Conservation (phyloP, 495 filamentous ascomycete species). For the Talaromyces thailandensis region DNA sequence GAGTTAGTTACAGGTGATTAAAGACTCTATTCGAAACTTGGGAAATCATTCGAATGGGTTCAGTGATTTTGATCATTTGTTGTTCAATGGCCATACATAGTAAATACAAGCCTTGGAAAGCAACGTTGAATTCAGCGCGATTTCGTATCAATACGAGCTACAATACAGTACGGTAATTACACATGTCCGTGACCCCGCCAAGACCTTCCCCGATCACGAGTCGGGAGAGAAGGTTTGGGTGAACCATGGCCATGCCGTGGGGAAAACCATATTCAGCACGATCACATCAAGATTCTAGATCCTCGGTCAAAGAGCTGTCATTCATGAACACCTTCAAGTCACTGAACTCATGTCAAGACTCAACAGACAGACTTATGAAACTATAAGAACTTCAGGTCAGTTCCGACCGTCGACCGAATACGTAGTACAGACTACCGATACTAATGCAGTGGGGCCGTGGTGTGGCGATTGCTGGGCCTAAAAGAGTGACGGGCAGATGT, state of each 20-base stretch:
- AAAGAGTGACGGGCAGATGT: slow-evolving; percentile 1
- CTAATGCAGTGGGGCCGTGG: neutral
- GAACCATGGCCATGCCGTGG: neutral
- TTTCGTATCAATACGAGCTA: neutral
- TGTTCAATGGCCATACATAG: neutral
- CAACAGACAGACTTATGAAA: neutral
- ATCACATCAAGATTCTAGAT: neutral
- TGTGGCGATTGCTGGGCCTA: neutral
- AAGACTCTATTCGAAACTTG: neutral
- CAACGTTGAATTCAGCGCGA: neutral
- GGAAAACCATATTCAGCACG: neutral
- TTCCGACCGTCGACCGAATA: neutral
- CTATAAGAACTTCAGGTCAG: neutral
- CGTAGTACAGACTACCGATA: neutral
- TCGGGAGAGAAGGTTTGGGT: neutral
- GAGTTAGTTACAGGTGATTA: neutral
- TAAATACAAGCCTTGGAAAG: neutral
- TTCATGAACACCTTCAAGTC: neutral
- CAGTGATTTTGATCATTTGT: neutral
- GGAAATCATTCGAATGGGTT: neutral
- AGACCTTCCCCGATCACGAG: neutral
- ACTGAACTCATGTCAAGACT: neutral
- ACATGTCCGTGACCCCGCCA: neutral
- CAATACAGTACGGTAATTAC: neutral
- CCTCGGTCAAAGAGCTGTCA: neutral